Conservation (phyloP, 2,329 filamentous ascomycete genomes). For the Myriangium duriaei region DNA sequence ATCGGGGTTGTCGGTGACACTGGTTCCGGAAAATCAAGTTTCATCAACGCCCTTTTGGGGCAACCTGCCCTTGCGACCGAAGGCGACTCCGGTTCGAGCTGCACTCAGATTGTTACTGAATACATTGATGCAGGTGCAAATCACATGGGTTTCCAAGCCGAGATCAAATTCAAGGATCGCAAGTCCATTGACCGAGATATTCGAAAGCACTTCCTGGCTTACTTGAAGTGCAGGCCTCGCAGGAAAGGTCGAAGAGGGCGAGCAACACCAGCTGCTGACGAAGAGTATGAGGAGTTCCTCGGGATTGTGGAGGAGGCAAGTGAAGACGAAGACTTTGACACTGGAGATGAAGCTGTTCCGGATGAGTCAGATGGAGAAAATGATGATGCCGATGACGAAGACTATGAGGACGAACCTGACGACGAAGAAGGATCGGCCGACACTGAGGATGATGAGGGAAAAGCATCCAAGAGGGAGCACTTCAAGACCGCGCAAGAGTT, state of each 20-base stretch:
- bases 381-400: too few relatives aligned
- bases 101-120: slow-evolving; percentile 3
- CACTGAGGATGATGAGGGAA: too few relatives aligned
- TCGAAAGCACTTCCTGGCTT: neutral
- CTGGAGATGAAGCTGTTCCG: neutral
- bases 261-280: too few relatives aligned
- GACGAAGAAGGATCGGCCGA: too few relatives aligned
- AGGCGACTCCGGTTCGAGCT: neutral
- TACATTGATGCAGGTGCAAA: neutral
- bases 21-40: slow-evolving; percentile 4
- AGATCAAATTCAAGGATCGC: neutral
- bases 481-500: slow-evolving; percentile 1
- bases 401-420: too few relatives aligned
- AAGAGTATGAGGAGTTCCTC: too few relatives aligned
- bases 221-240: neutral
- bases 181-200: slow-evolving; percentile 1
- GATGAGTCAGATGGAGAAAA: too few relatives aligned
- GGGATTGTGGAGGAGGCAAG: too few relatives aligned
- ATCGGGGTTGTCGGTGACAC: slow-evolving; percentile 11
- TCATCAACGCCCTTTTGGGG: neutral
- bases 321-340: neutral
- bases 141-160: neutral
- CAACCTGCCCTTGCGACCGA: neutral
- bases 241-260: neutral
- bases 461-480: too few relatives aligned